Conservation (phyloP, 768 basidiomycete genomes). For the Rhizopogon roseolus region DNA sequence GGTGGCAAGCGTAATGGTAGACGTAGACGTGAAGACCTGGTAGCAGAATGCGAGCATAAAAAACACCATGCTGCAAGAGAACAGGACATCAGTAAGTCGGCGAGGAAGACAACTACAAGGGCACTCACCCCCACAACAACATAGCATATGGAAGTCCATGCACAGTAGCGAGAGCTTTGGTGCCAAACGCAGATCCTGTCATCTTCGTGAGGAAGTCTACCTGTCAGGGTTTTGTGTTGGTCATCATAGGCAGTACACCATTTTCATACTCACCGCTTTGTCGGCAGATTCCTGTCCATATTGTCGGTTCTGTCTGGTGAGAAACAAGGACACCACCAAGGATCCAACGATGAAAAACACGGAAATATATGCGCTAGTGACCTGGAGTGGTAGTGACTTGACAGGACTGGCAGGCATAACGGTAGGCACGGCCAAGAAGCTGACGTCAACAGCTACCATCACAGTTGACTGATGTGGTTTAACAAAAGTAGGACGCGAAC, state of each 20-base stretch:
- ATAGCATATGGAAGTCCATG: constrained; percentile 47
- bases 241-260: not conserved
- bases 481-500: not conserved
- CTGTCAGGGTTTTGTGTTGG: not conserved
- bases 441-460: constrained; percentile 46
- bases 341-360: constrained; percentile 28
- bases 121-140: constrained; percentile 47
- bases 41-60: constrained; percentile 21
- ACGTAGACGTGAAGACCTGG: constrained; percentile 18
- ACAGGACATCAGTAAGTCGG: not conserved
- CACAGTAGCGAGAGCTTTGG: constrained; percentile 41
- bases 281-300: constrained; percentile 16
- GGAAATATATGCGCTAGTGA: constrained; percentile 29
- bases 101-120: not conserved
- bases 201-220: not conserved
- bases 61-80: constrained; percentile 15
- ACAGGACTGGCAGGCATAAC: constrained; percentile 12
- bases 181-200: constrained; percentile 20
- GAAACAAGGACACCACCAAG: constrained; percentile 29
- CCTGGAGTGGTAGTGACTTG: not conserved
- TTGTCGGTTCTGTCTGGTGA: constrained; percentile 32
- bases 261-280: constrained; percentile 23
- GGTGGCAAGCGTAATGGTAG: constrained; percentile 7
- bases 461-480: constrained; percentile 35
- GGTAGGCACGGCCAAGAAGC: constrained; percentile 47